phyloP scores from a whole-genome alignment of 805 yeast species.

The Saccharomycopsis sp. region DNA sequence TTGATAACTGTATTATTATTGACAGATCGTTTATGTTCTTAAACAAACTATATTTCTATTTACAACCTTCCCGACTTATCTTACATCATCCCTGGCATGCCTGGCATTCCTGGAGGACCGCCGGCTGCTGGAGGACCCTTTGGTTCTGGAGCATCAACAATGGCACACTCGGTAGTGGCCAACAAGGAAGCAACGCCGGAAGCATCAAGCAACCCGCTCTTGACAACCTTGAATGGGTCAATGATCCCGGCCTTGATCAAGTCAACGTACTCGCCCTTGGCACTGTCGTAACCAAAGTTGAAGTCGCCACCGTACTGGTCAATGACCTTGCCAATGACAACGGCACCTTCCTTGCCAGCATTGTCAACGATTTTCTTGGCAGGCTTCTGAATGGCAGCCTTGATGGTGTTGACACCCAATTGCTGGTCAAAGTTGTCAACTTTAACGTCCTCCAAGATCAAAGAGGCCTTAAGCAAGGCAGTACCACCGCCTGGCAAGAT shows the following conservation, averaged over 20 bases:
- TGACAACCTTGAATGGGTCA: slow-evolving; percentile 97
- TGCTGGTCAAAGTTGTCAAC: slow-evolving; percentile 91
- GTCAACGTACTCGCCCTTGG: slow-evolving; percentile 89
- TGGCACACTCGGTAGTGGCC: slow-evolving; percentile 98
- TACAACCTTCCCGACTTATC: too few relatives aligned
- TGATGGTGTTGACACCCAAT: slow-evolving; percentile 89
- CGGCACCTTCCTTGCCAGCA: slow-evolving; percentile 97
- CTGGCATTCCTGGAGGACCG: slow-evolving; percentile 47
- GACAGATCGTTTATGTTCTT: background rate
- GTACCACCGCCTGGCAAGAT: slow-evolving; percentile 99
- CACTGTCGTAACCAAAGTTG: slow-evolving; percentile 84
- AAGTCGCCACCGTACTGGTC: slow-evolving; percentile 54
- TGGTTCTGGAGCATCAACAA: slow-evolving; percentile 90
- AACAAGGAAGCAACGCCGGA: slow-evolving; percentile 94
- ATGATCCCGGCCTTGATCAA: slow-evolving; percentile 96
- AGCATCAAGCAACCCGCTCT: slow-evolving; percentile 92
- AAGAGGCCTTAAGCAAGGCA: slow-evolving; percentile 88
- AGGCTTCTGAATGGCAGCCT: slow-evolving; percentile 88
- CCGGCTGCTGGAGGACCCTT: slow-evolving; percentile 46
- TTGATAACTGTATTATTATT: too few relatives aligned
- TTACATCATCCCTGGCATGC: slow-evolving; percentile 34
- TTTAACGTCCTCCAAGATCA: slow-evolving; percentile 58
- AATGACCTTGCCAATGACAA: slow-evolving; percentile 79
- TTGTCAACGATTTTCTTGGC: slow-evolving; percentile 92
- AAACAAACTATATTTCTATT: background rate